phyloP scores from a whole-genome alignment of 805 yeast species.

The Cyberlindnera samutprakarnensis region DNA sequence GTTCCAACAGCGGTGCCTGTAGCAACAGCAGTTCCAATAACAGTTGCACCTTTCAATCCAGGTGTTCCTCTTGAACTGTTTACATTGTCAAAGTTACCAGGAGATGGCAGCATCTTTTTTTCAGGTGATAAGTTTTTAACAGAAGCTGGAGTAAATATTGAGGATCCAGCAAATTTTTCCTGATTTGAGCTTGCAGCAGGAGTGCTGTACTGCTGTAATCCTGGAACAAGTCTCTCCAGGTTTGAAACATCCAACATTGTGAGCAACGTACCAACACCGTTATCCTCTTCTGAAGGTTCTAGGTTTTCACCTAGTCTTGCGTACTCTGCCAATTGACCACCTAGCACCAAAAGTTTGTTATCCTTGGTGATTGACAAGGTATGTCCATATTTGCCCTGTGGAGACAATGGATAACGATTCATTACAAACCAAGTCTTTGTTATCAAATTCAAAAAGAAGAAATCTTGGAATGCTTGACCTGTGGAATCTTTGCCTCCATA shows the following conservation, averaged over 20 bases:
- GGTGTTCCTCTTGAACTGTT: not conserved
- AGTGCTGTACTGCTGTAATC: constrained; percentile 28
- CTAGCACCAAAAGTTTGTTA: constrained; percentile 75
- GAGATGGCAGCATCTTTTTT: constrained; percentile 1
- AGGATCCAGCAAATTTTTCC: constrained; percentile 16
- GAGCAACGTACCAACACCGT: constrained; percentile 52
- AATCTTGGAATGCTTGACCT: constrained; percentile 59
- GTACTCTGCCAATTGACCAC: constrained; percentile 80
- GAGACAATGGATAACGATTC: constrained; percentile 45
- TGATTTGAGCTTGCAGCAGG: constrained; percentile 23
- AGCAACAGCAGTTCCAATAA: not conserved
- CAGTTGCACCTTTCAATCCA: constrained; percentile 1
- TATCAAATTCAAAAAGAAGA: constrained; percentile 70
- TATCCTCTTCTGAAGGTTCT: constrained; percentile 44
- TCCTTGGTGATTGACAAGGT: constrained; percentile 64
- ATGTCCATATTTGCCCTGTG: constrained; percentile 81
- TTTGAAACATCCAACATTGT: constrained; percentile 51
- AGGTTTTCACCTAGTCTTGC: constrained; percentile 42
- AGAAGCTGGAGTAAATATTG: constrained; percentile 15
- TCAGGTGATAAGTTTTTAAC: constrained; percentile 5
- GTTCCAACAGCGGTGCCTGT: constrained; percentile 2
- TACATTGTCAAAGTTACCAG: not conserved
- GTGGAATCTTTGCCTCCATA: constrained; percentile 83
- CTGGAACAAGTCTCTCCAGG: constrained; percentile 29
- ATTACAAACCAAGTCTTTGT: constrained; percentile 68